Conservation (phyloP, 768 basidiomycete genomes). For the Rhodotorula diobovata region DNA sequence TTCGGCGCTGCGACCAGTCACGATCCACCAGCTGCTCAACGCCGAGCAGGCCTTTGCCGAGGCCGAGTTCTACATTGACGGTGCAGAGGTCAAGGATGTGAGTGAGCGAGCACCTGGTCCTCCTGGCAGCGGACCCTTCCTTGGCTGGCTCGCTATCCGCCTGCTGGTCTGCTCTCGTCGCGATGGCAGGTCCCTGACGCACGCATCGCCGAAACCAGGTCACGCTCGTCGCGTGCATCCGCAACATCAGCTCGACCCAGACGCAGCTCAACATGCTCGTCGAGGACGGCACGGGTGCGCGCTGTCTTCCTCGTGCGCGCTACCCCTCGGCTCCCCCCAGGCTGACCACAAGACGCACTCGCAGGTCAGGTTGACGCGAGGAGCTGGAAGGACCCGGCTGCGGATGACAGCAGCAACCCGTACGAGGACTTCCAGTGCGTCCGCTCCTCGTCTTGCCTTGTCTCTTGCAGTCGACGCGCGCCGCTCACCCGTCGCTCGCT, state of each 20-base stretch:
- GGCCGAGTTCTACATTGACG: constrained; percentile 80
- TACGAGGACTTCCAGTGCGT: constrained; percentile 38
- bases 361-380: constrained; percentile 48
- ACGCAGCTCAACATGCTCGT: constrained; percentile 76
- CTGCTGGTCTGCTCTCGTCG: too few relatives aligned
- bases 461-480: background rate
- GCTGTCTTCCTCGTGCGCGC: constrained; percentile 48
- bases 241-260: constrained; percentile 62
- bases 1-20: constrained; percentile 65
- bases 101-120: constrained; percentile 33
- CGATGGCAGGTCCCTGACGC: too few relatives aligned
- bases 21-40: constrained; percentile 66
- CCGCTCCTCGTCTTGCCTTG: too few relatives aligned
- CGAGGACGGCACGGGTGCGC: constrained; percentile 76
- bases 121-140: too few relatives aligned
- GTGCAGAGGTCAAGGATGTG: constrained; percentile 74
- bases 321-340: too few relatives aligned
- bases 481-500: background rate
- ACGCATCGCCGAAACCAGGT: constrained; percentile 60
- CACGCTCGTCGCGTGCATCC: constrained; percentile 68
- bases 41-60: constrained; percentile 82
- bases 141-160: too few relatives aligned
- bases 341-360: too few relatives aligned
- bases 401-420: constrained; percentile 53
- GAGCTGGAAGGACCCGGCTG: constrained; percentile 64